phyloP scores from a whole-genome alignment of 768 basidiomycete genomes.

The Arthromyces matolae region DNA sequence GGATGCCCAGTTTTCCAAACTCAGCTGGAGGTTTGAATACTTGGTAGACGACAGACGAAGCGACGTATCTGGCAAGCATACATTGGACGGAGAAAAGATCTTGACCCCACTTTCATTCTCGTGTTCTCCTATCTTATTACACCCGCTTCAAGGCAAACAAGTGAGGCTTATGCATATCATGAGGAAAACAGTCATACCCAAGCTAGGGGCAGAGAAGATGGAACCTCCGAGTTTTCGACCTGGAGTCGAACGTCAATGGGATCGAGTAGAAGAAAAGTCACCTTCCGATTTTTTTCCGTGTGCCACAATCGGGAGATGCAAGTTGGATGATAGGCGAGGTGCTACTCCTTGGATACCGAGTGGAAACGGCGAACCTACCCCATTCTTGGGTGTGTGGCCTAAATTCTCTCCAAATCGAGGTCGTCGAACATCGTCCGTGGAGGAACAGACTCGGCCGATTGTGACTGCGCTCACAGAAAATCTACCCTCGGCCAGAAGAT shows the following conservation, averaged over 20 bases:
- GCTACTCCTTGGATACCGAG: slow-evolving; percentile 23
- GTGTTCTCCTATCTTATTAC: slow-evolving; percentile 67
- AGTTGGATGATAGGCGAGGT: slow-evolving; percentile 27
- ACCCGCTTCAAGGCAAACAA: slow-evolving; percentile 62
- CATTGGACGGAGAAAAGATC: slow-evolving; percentile 64
- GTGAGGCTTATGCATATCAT: slow-evolving; percentile 66
- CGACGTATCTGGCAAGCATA: slow-evolving; percentile 40
- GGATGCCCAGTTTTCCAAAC: slow-evolving; percentile 28
- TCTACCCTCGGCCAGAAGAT: slow-evolving; percentile 19
- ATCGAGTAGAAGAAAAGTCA: neutral
- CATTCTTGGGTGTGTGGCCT: neutral
- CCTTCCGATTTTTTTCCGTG: neutral
- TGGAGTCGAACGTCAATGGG: neutral
- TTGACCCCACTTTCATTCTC: slow-evolving; percentile 72
- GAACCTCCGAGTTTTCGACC: slow-evolving; percentile 35
- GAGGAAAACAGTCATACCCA: slow-evolving; percentile 66
- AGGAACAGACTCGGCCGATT: slow-evolving; percentile 26
- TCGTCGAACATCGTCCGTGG: slow-evolving; percentile 46
- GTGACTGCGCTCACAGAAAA: neutral
- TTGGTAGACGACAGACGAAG: slow-evolving; percentile 58
- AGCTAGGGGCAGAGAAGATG: slow-evolving; percentile 59
- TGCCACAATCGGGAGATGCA: neutral
- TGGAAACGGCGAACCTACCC: neutral
- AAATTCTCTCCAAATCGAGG: slow-evolving; percentile 15
- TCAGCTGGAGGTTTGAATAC: slow-evolving; percentile 81